These are phyloP conservation scores for Coemansia sp. DNA, from an alignment of 192 early-diverging fungal genomes.

Conservation along the genomic window DNA sequence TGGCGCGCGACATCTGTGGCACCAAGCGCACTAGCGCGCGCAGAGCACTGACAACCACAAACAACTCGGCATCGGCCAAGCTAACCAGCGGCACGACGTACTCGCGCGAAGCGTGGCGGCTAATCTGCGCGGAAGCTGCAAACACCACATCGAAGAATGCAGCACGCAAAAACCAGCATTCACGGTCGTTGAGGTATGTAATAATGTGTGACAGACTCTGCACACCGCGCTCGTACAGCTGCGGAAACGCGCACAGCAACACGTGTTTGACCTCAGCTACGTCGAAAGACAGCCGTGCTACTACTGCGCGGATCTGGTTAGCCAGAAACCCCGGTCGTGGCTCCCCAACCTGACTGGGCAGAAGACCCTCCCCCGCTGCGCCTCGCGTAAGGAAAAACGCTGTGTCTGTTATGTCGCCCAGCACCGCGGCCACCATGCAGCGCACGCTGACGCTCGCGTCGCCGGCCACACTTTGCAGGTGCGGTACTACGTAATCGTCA, in stretches of 20 bases:
- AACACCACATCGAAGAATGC: conserved; percentile 94
- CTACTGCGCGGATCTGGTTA: conserved; percentile 71
- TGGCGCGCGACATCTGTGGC: conserved; percentile 52
- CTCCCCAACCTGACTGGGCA: background rate
- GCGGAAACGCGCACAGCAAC: conserved; percentile 60
- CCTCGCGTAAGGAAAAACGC: conserved; percentile 68
- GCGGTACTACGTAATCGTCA: conserved; percentile 85
- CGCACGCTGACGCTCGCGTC: conserved; percentile 78
- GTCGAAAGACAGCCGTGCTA: conserved; percentile 81
- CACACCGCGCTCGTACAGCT: conserved; percentile 42
- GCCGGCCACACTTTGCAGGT: conserved; percentile 63
- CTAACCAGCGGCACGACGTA: conserved; percentile 94
- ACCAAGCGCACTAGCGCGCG: conserved; percentile 73
- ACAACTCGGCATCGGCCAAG: conserved; percentile 86
- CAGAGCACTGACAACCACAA: conserved; percentile 88
- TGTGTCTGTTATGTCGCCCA: conserved; percentile 76
- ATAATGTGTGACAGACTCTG: conserved; percentile 84
- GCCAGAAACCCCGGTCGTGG: conserved; percentile 33
- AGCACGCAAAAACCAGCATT: conserved; percentile 87
- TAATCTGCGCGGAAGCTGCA: conserved; percentile 85
- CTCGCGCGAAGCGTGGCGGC: conserved; percentile 80
- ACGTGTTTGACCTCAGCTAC: conserved; percentile 79
- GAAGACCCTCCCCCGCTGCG: background rate
- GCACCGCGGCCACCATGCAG: conserved; percentile 77
- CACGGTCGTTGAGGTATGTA: conserved; percentile 93